Base-by-base conservation (phyloP, 768 basidiomycete genomes). In the Lactarius hatsudake region DNA sequence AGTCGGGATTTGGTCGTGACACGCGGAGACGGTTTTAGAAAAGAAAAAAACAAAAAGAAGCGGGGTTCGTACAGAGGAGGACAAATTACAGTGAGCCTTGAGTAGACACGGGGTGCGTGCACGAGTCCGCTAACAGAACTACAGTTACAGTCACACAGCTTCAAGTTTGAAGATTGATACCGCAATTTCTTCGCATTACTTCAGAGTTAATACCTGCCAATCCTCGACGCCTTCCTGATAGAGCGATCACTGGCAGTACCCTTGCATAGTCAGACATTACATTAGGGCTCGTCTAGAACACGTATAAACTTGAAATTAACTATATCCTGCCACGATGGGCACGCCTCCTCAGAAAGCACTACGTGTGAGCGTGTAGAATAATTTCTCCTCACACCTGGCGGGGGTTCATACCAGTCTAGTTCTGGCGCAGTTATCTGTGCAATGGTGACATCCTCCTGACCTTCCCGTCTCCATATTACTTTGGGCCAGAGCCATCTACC, bases 41-140 rank as follows among this genome's bases (percentile, higher is more conserved):
- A 98, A 78, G 96, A 97, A 83, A 99, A 99, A 79, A 98, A 97
- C 80, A 99, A 98, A 86, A 98, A 98, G 81, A 99, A 99, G 80
- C 82, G 91, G 72, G 96, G 95, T 3, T 94, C 90, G 68, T 98
- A 98, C 78, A 85, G 86, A 55, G 95, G 96, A 15, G 96, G 96
- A 48, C 93, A 96, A 74, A 99, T 99, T 68, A 96, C 95, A 58
- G 94, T 96, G 36, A 61, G 68, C 38, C 45, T 62, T 32, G 15
- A 13, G 3, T 28, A 10, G 23, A 26, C 48, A 23, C 26, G 32
- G 62, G 36, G 38, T 53, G 26, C 66, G 32, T 59, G 26, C 62
- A 65, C 57, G 38, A 51, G 26, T 30, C n/a, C 3, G 6, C 36
- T 43, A 5, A 57, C 40, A 18, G 12, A 15, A 57, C 45, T 57